A percentile compares a stretch with the other conserved stretches of the same genome.
These are phyloP conservation scores for Nematodospora anomalae DNA, from an alignment of 1,139 yeast genomes.

Conservation along the genomic window DNA sequence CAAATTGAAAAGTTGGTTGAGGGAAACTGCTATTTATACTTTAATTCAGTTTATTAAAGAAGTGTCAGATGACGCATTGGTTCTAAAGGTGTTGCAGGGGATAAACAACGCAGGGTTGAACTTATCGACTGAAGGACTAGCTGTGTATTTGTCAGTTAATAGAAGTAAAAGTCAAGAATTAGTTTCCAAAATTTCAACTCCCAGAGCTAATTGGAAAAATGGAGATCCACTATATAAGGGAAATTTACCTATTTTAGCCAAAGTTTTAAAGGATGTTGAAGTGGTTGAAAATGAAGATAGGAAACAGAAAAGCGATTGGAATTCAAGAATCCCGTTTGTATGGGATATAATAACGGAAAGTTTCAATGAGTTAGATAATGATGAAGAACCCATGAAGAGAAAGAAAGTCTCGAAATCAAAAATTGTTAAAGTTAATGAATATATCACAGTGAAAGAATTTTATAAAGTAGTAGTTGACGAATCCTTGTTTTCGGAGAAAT, in stretches of 20 bases:
- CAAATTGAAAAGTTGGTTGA: slow-evolving; percentile 72
- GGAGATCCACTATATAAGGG: slow-evolving; percentile 73
- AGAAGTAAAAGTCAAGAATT: slow-evolving; percentile 25
- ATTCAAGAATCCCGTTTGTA: slow-evolving; percentile 76
- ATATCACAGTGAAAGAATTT: slow-evolving; percentile 60
- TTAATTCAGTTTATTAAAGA: slow-evolving; percentile 50
- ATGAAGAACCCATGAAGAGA: slow-evolving; percentile 13
- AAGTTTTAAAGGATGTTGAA: slow-evolving; percentile 63
- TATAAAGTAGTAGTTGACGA: slow-evolving; percentile 84
- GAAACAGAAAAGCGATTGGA: slow-evolving; percentile 66
- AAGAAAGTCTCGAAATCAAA: slow-evolving; percentile 17
- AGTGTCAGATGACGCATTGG: slow-evolving; percentile 19
- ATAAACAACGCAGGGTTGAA: slow-evolving; percentile 58
- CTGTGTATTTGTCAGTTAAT: slow-evolving; percentile 61
- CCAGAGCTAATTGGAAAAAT: slow-evolving; percentile 57
- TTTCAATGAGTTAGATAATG: slow-evolving; percentile 26
- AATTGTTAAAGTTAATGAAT: slow-evolving; percentile 19
- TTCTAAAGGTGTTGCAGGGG: slow-evolving; percentile 34
- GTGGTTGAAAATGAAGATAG: slow-evolving; percentile 29
- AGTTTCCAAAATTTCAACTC: slow-evolving; percentile 25
- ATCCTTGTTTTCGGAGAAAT: slow-evolving; percentile 67
- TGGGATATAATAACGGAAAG: slow-evolving; percentile 67
- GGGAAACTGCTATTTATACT: slow-evolving; percentile 78
- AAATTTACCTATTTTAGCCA: slow-evolving; percentile 59
- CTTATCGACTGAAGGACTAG: slow-evolving; percentile 76